phyloP scores from a whole-genome alignment of 768 basidiomycete genomes.

The Leccinum disarticulatum region DNA sequence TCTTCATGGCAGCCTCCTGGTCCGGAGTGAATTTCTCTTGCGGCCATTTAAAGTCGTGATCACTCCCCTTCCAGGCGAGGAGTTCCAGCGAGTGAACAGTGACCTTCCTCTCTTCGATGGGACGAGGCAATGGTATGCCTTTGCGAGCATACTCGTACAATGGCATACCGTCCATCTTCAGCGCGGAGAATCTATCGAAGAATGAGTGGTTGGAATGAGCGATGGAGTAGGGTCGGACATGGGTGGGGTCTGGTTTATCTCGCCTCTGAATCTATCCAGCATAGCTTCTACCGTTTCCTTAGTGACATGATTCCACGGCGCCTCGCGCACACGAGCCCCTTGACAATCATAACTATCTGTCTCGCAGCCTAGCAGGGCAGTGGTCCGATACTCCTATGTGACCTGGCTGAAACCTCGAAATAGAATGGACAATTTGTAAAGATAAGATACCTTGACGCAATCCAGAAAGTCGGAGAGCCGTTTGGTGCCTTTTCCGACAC shows the following conservation, averaged over 20 bases:
- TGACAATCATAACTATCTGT: constrained; percentile 95
- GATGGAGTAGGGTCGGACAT: constrained; percentile 53
- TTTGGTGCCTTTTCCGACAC: constrained; percentile 89
- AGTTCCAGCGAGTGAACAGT: constrained; percentile 82
- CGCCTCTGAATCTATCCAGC: constrained; percentile 75
- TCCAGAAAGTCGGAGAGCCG: constrained; percentile 78
- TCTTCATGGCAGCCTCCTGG: constrained; percentile 68
- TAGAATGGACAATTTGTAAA: not conserved
- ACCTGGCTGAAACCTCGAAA: constrained; percentile 18
- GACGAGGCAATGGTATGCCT: constrained; percentile 87
- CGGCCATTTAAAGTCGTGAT: constrained; percentile 81
- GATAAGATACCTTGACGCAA: constrained; percentile 72
- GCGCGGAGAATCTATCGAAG: constrained; percentile 80
- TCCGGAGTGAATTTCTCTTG: constrained; percentile 63
- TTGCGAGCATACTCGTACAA: constrained; percentile 94
- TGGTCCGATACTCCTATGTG: constrained; percentile 84
- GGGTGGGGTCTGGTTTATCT: constrained; percentile 89
- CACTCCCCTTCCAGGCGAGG: constrained; percentile 69
- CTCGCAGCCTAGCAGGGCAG: constrained; percentile 88
- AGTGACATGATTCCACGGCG: constrained; percentile 84
- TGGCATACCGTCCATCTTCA: constrained; percentile 97
- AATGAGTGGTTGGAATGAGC: constrained; percentile 6
- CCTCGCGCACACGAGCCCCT: constrained; percentile 74
- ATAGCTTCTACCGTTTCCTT: constrained; percentile 67
- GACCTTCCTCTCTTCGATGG: constrained; percentile 85